Percentiles rank a stretch among this genome's conserved stretches.
These are phyloP conservation scores for Begonia masoniana DNA, from an alignment of 306 rosid species.

Conservation along the genomic window DNA sequence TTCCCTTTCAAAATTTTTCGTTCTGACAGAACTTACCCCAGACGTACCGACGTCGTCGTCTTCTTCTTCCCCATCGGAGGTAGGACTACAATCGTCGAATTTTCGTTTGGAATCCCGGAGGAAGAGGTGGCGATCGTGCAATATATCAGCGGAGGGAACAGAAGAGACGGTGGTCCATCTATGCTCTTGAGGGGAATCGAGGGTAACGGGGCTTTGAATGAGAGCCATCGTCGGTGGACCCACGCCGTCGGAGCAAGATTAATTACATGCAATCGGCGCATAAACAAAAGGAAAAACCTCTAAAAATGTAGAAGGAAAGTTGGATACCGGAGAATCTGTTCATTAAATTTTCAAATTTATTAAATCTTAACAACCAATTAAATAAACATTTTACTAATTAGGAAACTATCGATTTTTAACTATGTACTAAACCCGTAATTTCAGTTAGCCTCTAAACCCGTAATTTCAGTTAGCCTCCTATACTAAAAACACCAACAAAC, in stretches of 20 bases:
- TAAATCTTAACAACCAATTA: too few species aligned
- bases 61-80: conserved; percentile 27
- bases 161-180: conserved; percentile 10
- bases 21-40: conserved; percentile 50
- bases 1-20: conserved; percentile 44
- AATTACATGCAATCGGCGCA: conserved; percentile 16
- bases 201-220: conserved; percentile 31
- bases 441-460: too few species aligned
- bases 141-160: conserved; percentile 9
- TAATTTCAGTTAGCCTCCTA: too few species aligned
- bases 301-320: too few species aligned
- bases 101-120: conserved; percentile 49
- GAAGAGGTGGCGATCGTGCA: conserved; percentile 16
- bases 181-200: conserved; percentile 36
- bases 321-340: too few species aligned
- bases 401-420: too few species aligned
- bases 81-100: conserved; percentile 42
- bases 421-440: too few species aligned
- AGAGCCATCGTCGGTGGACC: conserved; percentile 56
- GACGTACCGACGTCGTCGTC: conserved; percentile 22
- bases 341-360: too few species aligned
- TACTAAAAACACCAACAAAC: too few species aligned
- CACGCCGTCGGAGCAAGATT: conserved; percentile 26
- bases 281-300: neutral
- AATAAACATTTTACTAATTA: too few species aligned